These are phyloP conservation scores for Auricularia sp. DNA, from an alignment of 768 basidiomycete genomes.

Conservation along the genomic window DNA sequence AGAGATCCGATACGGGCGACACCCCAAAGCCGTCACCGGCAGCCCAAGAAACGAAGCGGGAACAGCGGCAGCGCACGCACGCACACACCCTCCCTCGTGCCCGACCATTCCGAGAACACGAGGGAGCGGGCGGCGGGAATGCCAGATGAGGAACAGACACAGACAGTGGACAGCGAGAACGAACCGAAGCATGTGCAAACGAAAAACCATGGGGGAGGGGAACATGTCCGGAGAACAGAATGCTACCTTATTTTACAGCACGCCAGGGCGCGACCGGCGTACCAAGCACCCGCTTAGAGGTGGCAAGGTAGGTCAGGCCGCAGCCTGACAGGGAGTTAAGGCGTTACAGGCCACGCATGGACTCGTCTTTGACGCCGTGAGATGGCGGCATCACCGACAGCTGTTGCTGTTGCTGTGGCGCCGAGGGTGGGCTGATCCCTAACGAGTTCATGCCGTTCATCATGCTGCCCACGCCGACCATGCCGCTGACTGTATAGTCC, in stretches of 20 bases:
- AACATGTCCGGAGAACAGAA: not conserved
- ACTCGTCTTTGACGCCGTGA: not conserved
- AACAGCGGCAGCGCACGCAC: too few relatives aligned
- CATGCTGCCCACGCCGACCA: not conserved
- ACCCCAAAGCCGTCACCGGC: too few relatives aligned
- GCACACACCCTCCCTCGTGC: too few relatives aligned
- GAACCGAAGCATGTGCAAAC: not conserved
- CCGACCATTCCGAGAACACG: too few relatives aligned
- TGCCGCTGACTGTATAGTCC: not conserved
- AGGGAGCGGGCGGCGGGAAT: too few relatives aligned
- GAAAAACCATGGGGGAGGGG: not conserved
- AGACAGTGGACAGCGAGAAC: not conserved
- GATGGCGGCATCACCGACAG: not conserved
- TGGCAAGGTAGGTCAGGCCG: not conserved
- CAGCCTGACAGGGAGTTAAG: not conserved
- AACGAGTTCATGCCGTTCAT: not conserved
- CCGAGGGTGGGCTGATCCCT: not conserved
- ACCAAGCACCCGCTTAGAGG: not conserved
- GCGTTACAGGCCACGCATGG: not conserved
- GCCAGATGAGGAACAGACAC: too few relatives aligned
- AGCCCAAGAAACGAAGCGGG: too few relatives aligned
- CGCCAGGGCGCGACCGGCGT: not conserved
- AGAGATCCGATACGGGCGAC: too few relatives aligned
- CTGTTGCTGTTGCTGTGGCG: not conserved
- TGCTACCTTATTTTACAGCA: not conserved